A percentile compares a stretch with the other conserved stretches of the same genome.
Conservation (phyloP, 805 yeast species). For the Yueomyces sinensis region DNA sequence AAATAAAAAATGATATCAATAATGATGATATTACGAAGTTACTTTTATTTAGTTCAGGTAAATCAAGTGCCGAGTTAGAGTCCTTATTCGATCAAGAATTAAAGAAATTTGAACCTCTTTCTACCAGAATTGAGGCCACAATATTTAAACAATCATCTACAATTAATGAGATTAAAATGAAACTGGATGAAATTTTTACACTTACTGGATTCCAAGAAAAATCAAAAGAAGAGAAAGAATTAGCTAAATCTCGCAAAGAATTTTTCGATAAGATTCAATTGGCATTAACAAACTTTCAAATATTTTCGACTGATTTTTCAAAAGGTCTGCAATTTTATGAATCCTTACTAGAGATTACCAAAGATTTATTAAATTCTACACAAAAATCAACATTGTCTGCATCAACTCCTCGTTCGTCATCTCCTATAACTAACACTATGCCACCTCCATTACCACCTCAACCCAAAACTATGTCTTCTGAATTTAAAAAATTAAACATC, state of each 20-base stretch:
- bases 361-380: constrained; percentile 7
- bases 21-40: constrained; percentile 75
- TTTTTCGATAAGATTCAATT: constrained; percentile 30
- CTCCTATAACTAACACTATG: constrained; percentile 2
- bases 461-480: neutral
- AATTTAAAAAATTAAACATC: constrained; percentile 1
- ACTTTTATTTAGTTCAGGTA: constrained; percentile 50
- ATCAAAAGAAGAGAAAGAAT: constrained; percentile 25
- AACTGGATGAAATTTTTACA: constrained; percentile 34
- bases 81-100: constrained; percentile 58
- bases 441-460: constrained; percentile 3
- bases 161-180: constrained; percentile 32
- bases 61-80: constrained; percentile 43
- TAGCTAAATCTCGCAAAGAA: constrained; percentile 22
- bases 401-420: neutral
- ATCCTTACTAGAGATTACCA: constrained; percentile 25
- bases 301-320: constrained; percentile 41
- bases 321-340: constrained; percentile 56
- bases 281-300: constrained; percentile 46
- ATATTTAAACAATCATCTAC: constrained; percentile 49
- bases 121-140: constrained; percentile 52
- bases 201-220: constrained; percentile 32
- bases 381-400: neutral
- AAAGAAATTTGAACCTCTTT: constrained; percentile 59
- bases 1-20: constrained; percentile 57